Evolutionary conservation across 495 filamentous ascomycete genomes (phyloP).

Genomic region (Amniculicola lignicola): DNA sequence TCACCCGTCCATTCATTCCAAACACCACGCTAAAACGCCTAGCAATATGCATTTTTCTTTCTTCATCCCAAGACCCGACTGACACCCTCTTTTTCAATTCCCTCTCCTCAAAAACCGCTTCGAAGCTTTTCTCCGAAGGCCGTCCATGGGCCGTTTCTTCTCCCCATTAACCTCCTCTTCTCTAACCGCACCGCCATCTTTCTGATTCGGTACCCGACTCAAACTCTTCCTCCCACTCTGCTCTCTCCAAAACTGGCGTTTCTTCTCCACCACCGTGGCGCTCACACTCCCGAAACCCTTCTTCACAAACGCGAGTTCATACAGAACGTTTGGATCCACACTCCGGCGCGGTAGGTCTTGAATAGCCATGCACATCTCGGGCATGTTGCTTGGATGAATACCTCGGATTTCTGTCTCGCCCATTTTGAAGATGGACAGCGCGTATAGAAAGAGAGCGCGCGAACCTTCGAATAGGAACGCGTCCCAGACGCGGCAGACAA

Average conservation of each 20-base stretch:
- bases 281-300: slow-evolving; percentile 9
- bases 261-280: slow-evolving; percentile 19
- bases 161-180: neutral
- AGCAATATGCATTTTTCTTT: too few species aligned
- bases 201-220: too few species aligned
- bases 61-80: too few species aligned
- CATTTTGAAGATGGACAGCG: slow-evolving; percentile 87
- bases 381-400: slow-evolving; percentile 60
- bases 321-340: slow-evolving; percentile 73
- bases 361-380: slow-evolving; percentile 95
- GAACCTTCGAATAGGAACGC: slow-evolving; percentile 93
- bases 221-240: neutral
- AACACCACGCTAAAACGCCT: too few species aligned
- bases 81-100: too few species aligned
- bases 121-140: slow-evolving; percentile 7
- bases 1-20: too few species aligned
- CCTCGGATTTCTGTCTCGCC: slow-evolving; percentile 78
- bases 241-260: slow-evolving; percentile 13
- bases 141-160: slow-evolving; percentile 1
- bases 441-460: slow-evolving; percentile 91
- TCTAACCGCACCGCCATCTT: too few species aligned
- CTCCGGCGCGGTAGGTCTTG: slow-evolving; percentile 81
- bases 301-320: slow-evolving; percentile 52
- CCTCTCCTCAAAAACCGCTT: neutral
- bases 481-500: slow-evolving; percentile 90